A percentile compares a stretch with the other conserved stretches of the same genome.
Evolutionary conservation across 2,329 filamentous ascomycete genomes (phyloP).

Genomic region (Nigrograna mackinnonii): DNA sequence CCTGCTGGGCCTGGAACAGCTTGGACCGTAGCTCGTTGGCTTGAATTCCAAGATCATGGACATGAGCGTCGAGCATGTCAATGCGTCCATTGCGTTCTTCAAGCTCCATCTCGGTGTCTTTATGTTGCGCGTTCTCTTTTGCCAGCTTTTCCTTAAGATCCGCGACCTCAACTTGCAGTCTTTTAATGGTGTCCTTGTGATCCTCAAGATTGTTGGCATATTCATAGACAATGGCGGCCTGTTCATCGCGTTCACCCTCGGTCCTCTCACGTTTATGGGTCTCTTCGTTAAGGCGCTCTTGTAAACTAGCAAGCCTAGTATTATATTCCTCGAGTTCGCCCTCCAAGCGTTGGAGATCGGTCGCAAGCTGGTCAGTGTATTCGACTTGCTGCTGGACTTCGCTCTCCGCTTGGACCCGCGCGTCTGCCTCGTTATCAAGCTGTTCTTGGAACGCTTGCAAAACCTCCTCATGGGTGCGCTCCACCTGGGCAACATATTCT

Average conservation of each 20-base stretch:
- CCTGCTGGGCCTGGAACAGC: slow-evolving; percentile 49
- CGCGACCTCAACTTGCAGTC: slow-evolving; percentile 43
- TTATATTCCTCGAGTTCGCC: slow-evolving; percentile 31
- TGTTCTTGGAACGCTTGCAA: slow-evolving; percentile 41
- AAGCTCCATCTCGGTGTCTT: slow-evolving; percentile 47
- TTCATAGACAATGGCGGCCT: slow-evolving; percentile 35
- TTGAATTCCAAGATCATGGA: slow-evolving; percentile 46
- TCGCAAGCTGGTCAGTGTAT: slow-evolving; percentile 44
- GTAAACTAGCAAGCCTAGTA: slow-evolving; percentile 31
- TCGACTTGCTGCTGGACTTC: slow-evolving; percentile 42
- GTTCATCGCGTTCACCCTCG: slow-evolving; percentile 43
- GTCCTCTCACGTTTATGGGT: slow-evolving; percentile 31
- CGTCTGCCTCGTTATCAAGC: slow-evolving; percentile 40
- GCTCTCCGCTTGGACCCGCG: slow-evolving; percentile 42
- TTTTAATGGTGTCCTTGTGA: slow-evolving; percentile 34
- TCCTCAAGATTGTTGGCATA: slow-evolving; percentile 38
- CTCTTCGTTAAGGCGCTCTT: slow-evolving; percentile 37
- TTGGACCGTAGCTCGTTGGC: slow-evolving; percentile 54
- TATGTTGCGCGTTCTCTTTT: slow-evolving; percentile 47
- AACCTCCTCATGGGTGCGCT: slow-evolving; percentile 40
- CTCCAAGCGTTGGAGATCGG: slow-evolving; percentile 40
- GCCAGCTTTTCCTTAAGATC: slow-evolving; percentile 41
- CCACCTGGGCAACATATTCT: slow-evolving; percentile 40
- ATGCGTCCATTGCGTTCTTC: slow-evolving; percentile 47
- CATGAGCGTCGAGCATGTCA: slow-evolving; percentile 42